These are phyloP conservation scores for Emergomyces orientalis DNA, from an alignment of 2,329 filamentous ascomycete genomes.

Conservation along the genomic window DNA sequence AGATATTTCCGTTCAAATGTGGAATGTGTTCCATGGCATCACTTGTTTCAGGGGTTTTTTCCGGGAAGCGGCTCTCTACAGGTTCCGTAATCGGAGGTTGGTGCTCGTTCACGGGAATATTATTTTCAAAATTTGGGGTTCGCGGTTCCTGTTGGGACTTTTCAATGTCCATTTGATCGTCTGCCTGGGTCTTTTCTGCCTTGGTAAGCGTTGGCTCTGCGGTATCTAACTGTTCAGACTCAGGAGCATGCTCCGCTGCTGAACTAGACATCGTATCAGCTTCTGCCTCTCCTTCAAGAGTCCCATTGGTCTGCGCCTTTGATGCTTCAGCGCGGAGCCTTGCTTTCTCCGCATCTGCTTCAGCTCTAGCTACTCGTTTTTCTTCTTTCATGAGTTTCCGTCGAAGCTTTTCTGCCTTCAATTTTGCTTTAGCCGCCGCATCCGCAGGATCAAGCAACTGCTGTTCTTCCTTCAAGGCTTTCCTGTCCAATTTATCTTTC, in stretches of 20 bases:
- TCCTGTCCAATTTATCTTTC: slow-evolving; percentile 18
- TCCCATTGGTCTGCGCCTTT: slow-evolving; percentile 3
- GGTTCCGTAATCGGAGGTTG: neutral
- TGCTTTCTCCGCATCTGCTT: slow-evolving; percentile 34
- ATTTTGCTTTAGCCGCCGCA: slow-evolving; percentile 29
- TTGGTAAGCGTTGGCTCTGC: neutral
- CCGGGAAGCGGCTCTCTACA: neutral
- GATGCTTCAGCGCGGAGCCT: slow-evolving; percentile 26
- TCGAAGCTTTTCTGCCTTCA: slow-evolving; percentile 34
- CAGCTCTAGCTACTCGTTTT: slow-evolving; percentile 37
- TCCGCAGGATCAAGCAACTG: slow-evolving; percentile 23
- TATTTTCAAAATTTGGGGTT: neutral
- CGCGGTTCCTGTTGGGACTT: neutral
- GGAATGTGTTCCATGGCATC: neutral
- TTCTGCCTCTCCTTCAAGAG: neutral
- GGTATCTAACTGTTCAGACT: neutral
- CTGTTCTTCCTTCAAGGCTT: slow-evolving; percentile 18
- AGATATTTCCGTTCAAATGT: neutral
- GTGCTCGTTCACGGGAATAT: neutral
- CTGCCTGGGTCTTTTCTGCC: neutral
- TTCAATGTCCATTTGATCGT: neutral
- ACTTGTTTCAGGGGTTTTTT: neutral
- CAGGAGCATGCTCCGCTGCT: neutral
- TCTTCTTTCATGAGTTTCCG: slow-evolving; percentile 57
- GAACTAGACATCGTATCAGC: neutral